Evolutionary conservation across 495 filamentous ascomycete genomes (phyloP).

Genomic region (Saxophila tyrrhenica): DNA sequence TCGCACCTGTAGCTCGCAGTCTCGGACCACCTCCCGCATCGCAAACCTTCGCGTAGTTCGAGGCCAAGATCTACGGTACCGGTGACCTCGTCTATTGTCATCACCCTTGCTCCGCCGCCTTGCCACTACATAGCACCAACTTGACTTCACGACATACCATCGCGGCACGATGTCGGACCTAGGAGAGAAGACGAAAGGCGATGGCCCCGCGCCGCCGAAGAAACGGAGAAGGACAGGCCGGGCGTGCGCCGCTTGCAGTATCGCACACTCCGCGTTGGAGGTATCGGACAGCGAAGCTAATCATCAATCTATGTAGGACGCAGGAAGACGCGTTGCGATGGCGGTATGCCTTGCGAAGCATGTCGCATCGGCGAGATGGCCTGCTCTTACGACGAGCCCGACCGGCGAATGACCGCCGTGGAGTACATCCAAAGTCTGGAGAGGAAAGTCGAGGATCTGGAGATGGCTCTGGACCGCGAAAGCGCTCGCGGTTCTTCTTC

Average conservation of each 20-base stretch:
- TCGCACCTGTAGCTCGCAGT: too few relatives aligned
- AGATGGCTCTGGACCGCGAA: neutral
- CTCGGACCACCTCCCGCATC: neutral
- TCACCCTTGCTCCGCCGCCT: too few relatives aligned
- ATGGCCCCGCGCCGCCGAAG: neutral
- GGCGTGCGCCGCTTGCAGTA: slow-evolving; percentile 1
- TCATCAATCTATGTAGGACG: neutral
- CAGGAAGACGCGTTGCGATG: slow-evolving; percentile 10
- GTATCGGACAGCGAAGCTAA: neutral
- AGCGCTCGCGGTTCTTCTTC: neutral
- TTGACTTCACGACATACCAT: neutral
- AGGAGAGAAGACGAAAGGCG: neutral
- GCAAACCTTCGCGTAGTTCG: neutral
- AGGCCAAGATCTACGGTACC: neutral
- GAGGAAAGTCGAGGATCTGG: slow-evolving; percentile 8
- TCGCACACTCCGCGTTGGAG: neutral
- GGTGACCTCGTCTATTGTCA: too few relatives aligned
- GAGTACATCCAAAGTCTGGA: slow-evolving; percentile 14
- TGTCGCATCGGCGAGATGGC: slow-evolving; percentile 8
- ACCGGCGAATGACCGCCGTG: slow-evolving; percentile 10
- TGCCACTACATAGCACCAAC: too few relatives aligned
- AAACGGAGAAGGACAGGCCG: neutral
- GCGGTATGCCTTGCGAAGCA: slow-evolving; percentile 7
- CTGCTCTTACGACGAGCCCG: slow-evolving; percentile 8
- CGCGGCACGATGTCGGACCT: neutral